Base-by-base conservation (phyloP, 2,329 filamentous ascomycete species). In the Exophiala sp. region DNA sequence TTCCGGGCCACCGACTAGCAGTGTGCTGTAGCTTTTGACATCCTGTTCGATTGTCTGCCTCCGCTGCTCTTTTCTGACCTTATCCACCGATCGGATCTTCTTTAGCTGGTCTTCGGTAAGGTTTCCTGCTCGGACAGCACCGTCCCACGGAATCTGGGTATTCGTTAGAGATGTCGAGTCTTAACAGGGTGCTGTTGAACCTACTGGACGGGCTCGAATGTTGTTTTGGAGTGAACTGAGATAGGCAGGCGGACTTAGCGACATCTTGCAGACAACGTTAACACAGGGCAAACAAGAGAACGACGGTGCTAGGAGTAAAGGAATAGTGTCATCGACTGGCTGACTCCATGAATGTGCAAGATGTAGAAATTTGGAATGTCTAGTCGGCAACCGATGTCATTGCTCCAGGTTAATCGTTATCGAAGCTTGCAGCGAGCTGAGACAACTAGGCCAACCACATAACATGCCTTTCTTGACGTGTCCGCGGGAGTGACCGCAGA, bases 21-120 rank as follows among this genome's bases (percentile, higher is more conserved):
- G 75, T 57, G 78, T 73, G 52, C 83, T 80, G 71, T 95, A 98
- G 59, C 84, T 87, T 61, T 84, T 78, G 19, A 91, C 72, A 70
- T 96, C 87, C 48, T 71, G 73, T 67, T 95, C 86, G 55, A 97
- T 83, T 14, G 83, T 85, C 65, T 91, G 81, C 66, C 84, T 85
- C 65, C 90, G 82, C 71, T 89, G 86, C 61, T 97, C 93, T 69
- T 88, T 93, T 69, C 89, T 86, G 60, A 93, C 87, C 73, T 96
- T 97, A 70, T 97, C 93, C 62, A 97, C 88, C 55, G 90, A 88
- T 70, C 90, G 90, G 73, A 98, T 95, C 78, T 90, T 91, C 74
- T 86, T 87, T 62, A 96, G 81, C 70, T 98, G 91, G 61, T 86
- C 84, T 61, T 97, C 91, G 51, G 87, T 95, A 71, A 98, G 86